A percentile compares a stretch with the other conserved stretches of the same genome.
Evolutionary conservation across 495 filamentous ascomycete species (phyloP).

Genomic region (Hypoxylon rickii): DNA sequence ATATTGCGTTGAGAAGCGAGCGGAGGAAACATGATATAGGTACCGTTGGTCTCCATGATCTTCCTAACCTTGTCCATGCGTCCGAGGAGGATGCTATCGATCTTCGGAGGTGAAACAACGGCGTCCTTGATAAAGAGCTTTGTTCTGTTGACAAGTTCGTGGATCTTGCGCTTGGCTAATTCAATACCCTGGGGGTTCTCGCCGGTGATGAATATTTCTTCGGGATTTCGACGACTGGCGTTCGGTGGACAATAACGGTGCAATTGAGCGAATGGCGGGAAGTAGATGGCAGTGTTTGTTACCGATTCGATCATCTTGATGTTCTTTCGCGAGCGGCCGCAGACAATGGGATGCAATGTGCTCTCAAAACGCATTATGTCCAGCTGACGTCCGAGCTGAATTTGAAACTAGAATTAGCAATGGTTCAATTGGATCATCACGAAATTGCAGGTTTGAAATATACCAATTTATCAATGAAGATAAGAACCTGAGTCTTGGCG

Average conservation of each 20-base stretch:
- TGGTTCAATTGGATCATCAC: background rate
- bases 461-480: constrained; percentile 98
- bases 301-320: constrained; percentile 95
- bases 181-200: constrained; percentile 78
- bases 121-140: constrained; percentile 92
- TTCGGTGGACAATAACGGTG: constrained; percentile 85
- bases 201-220: constrained; percentile 93
- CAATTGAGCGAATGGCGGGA: constrained; percentile 87
- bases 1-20: constrained; percentile 78
- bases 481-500: constrained; percentile 92
- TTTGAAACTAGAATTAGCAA: constrained; percentile 31
- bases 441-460: constrained; percentile 40
- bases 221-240: constrained; percentile 76
- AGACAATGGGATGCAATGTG: constrained; percentile 85
- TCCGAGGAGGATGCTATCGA: constrained; percentile 88
- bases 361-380: constrained; percentile 82
- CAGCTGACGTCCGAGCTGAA: constrained; percentile 81
- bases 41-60: constrained; percentile 95
- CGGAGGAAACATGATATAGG: constrained; percentile 86
- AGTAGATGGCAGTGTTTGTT: constrained; percentile 95
- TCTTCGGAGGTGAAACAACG: constrained; percentile 80
- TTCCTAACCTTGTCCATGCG: constrained; percentile 95
- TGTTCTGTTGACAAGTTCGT: constrained; percentile 73
- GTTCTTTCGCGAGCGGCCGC: constrained; percentile 90
- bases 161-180: constrained; percentile 84